Base-by-base conservation (phyloP, 2,329 filamentous ascomycete genomes). In the Paradendryphiella salina region DNA sequence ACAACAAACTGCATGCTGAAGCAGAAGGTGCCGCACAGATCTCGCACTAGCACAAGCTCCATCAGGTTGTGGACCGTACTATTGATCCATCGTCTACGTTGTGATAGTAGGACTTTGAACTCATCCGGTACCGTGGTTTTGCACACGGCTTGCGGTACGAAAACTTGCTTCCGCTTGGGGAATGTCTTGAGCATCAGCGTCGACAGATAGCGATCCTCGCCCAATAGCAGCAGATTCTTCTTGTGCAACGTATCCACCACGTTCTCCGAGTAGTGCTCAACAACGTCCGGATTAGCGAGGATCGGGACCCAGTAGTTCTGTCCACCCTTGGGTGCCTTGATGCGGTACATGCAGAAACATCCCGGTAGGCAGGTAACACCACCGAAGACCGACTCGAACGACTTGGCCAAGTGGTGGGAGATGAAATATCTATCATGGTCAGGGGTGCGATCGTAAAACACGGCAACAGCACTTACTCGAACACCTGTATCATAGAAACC, bases 271-370 rank as follows among this genome's bases (percentile, higher is more conserved):
- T 99, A 99, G 76, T 99, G 94, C 77, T 99, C 94, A 38, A 99
- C 95, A 35, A 99, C 89, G 69, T 99, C 95, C 2, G 95, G 95
- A 73, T 99, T 99, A 63, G 94, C 94, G 59, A 99, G 83, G 67
- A 99, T 97, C 6, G 94, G 94, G 18, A 99, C 94, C 94, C 94
- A 99, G 78, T 97, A 99, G 79, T 99, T 97, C 73, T 97, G 91
- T 20, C 89, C 93, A 60, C 94, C 94, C 78, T 99, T 99, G 54
- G 94, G 95, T 23, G 94, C 89, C 77, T 99, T 99, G 83, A 99
- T 97, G 68, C 94, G 89, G 79, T 99, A 99, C 95, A 99, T 99
- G 82, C 91, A 96, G 85, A 99, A 99, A 80, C 94, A 99, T 59
- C 94, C 94, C 13, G 94, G 94, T 63, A 99, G 81, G 81, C 94